These are phyloP conservation scores for Sicyos edulis DNA, from an alignment of 306 rosid species.

Conservation along the genomic window DNA sequence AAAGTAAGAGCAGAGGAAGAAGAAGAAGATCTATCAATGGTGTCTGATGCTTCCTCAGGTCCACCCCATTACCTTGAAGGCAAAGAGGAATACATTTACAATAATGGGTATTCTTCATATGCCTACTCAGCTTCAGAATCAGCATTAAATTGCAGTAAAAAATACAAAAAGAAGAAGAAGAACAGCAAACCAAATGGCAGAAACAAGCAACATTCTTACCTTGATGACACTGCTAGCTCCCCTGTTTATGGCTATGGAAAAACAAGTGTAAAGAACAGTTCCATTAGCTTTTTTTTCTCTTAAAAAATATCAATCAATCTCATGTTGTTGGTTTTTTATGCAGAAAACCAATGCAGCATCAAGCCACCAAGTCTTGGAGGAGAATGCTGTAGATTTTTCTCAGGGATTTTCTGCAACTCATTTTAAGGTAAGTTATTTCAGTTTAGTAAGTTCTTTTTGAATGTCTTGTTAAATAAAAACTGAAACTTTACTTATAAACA, in stretches of 20 bases:
- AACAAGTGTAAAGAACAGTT: slow-evolving; percentile 32
- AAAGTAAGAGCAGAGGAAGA: slow-evolving; percentile 21
- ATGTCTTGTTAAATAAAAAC: background rate
- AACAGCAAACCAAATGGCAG: slow-evolving; percentile 34
- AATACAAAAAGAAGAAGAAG: slow-evolving; percentile 25
- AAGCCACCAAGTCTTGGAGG: slow-evolving; percentile 30
- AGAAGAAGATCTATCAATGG: slow-evolving; percentile 54
- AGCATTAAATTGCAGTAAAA: background rate
- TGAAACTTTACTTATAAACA: background rate
- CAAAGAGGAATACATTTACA: slow-evolving; percentile 29
- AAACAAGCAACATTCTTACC: slow-evolving; percentile 40
- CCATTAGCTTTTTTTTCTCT: background rate
- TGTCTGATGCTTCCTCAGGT: slow-evolving; percentile 73
- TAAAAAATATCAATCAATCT: background rate
- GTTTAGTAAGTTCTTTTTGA: background rate
- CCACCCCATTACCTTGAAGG: slow-evolving; percentile 46
- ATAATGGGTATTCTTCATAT: slow-evolving; percentile 28
- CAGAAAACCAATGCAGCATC: slow-evolving; percentile 7
- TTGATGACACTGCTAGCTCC: slow-evolving; percentile 96
- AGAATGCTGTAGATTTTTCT: slow-evolving; percentile 42
- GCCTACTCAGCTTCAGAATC: slow-evolving; percentile 29
- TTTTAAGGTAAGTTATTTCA: slow-evolving; percentile 32
- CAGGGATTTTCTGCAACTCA: slow-evolving; percentile 57
- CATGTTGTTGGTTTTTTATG: background rate
- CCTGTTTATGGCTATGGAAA: slow-evolving; percentile 36